A percentile compares a stretch with the other conserved stretches of the same genome.
Evolutionary conservation across 2,329 filamentous ascomycete genomes (phyloP).

Genomic region (Xylaria sp.): DNA sequence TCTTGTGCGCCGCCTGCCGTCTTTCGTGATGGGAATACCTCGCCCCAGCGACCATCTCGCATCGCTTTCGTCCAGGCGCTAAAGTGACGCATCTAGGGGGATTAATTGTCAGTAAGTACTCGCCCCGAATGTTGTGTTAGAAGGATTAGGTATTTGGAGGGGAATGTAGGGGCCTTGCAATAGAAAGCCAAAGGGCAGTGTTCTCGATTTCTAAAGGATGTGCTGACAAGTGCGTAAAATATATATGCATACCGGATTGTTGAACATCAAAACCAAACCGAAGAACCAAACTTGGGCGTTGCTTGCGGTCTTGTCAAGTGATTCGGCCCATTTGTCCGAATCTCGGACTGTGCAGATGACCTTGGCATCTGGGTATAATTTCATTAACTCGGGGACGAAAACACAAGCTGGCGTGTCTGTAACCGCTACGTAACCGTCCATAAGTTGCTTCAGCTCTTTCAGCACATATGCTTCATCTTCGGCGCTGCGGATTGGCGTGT

Average conservation of each 20-base stretch:
- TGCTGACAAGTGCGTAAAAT: not conserved
- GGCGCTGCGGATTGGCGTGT: constrained; percentile 35
- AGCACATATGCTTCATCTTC: constrained; percentile 37
- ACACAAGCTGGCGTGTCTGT: constrained; percentile 45
- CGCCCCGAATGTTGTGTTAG: not conserved
- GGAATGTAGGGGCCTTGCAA: not conserved
- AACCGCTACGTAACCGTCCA: constrained; percentile 47
- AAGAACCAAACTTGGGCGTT: constrained; percentile 41
- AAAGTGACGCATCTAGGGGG: constrained; percentile 40
- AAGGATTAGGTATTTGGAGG: not conserved
- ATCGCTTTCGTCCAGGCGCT: constrained; percentile 36
- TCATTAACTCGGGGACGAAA: constrained; percentile 47
- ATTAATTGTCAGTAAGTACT: constrained; percentile 18
- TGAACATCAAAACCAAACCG: constrained; percentile 36
- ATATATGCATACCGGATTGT: constrained; percentile 29
- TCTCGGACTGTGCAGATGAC: constrained; percentile 48
- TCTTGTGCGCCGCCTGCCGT: constrained; percentile 21
- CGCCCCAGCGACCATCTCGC: constrained; percentile 40
- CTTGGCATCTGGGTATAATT: constrained; percentile 47
- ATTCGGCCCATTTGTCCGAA: constrained; percentile 45
- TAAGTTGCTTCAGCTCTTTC: constrained; percentile 33
- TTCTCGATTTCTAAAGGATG: not conserved
- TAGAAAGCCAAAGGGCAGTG: not conserved
- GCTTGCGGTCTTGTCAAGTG: constrained; percentile 40
- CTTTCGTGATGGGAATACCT: constrained; percentile 40